Base-by-base conservation (phyloP, 1,284 basidiomycete species). In the Tylopilus sp. region DNA sequence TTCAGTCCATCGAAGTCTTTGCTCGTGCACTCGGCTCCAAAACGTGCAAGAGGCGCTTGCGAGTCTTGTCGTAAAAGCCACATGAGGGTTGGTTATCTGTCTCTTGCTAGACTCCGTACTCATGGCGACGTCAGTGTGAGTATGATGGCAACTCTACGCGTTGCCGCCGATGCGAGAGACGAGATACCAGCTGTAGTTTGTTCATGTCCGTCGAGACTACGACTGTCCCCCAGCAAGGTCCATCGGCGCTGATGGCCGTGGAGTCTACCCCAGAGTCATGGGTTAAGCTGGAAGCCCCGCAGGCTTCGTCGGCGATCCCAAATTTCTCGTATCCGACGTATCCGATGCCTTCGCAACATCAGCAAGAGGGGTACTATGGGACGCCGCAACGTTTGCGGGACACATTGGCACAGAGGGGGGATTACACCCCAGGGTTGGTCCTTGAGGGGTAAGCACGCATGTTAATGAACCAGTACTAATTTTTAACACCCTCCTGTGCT, bases 31-130 rank as follows among this genome's bases (percentile, higher is more conserved):
- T n/a, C 19, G 8, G 42, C 37, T 8, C 1, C 46, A 25, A 51
- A 60, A 36, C 64, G 66, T 55, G 63, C 65, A 11, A 64, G 51
- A 45, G 55, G 59, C 37, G 65, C 65, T 15, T 67, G 65, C 52
- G 53, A 54, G 1, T 35, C 58, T 39, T 67, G 65, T 41, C 65
- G 60, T 39, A 58, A 29, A 38, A 63, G 59, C 19, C 65, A 68
- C 51, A 67, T 68, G 39, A 68, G 54, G 57, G 65, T 67, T 23
- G 13, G 13, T 44, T 35, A 10, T 12, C 28, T 9, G 12, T 4
- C 35, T 16, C 36, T 53, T 18, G 9, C 4, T 9, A 3, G 13
- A 34, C 26, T 41, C 37, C 30, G 8, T 33, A 15, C 49, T 64
- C 47, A 58, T 18, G 21, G 15, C 30, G 16, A 9, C 19, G 31